Base-by-base conservation (phyloP, 2,329 filamentous ascomycete genomes). In the Pseudogymnoascus sp. region DNA sequence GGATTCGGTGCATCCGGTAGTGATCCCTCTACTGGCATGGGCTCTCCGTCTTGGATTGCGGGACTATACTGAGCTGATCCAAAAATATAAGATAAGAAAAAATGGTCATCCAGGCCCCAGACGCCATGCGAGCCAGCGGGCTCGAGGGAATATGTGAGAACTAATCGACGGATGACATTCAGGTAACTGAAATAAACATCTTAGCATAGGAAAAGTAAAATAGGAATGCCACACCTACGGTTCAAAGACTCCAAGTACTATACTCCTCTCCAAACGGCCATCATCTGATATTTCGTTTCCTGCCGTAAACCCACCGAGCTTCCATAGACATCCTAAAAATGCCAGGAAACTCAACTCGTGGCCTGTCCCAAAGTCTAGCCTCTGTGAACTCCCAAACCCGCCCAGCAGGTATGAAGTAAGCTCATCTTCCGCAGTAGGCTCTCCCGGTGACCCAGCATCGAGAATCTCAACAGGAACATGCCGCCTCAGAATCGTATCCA, bases 51-150 rank as follows among this genome's bases (percentile, higher is more conserved):
- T 28, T 79, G 77, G 67, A 96, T 90, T 1, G 92, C 83, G 0
- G 91, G 88, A 8, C 88, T 88, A 42, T 95, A 80, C 73, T 99
- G 94, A 0, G 94, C 92, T 1, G 92, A 96, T 33, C 94, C 94
- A 67, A 97, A 92, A 63, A 99, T 91, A 75, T 97, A 99, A 0
- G 94, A 90, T 25, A 94, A 75, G 74, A 99, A 97, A 7, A 86
- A 92, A 76, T 99, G 93, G 74, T 99, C 94, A 73, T 99, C 94
- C n/a, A 99, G 81, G 18, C 94, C 94, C 94, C 94, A 99, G 18
- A 99, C 94, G 2, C 94, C 94, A 73, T 97, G 94, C 1, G 93
- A 96, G 2, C 94, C 94, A 5, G 94, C 94, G 3, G 94, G 94
- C 73, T 99, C 94, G 18, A 99, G 84, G 0, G 88, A 97, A 74